Base-by-base conservation (phyloP, 495 filamentous ascomycete genomes). In the Sordaria brevicollis region DNA sequence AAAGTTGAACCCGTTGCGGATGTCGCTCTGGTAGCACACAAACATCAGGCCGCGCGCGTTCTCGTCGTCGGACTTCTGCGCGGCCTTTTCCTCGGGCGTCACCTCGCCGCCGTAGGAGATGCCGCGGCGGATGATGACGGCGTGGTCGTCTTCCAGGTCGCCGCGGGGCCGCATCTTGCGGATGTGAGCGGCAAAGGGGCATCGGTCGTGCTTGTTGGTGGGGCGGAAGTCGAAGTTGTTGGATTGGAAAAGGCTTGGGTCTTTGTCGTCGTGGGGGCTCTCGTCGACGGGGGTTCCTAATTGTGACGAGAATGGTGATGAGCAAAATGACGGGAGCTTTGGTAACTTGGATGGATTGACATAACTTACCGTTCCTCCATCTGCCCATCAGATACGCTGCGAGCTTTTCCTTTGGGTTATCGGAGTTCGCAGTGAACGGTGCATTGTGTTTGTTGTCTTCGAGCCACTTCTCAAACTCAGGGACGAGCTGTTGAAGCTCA, bases 1-100 rank as follows among this genome's bases (percentile, higher is more conserved):
- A 11, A 21, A 29, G 10, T 39, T 21, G 37, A 68, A 68, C 3
- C 35, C 67, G 25, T 29, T 29, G 37, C 35, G 35, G 37, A 68
- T 68, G 67, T 39, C 41, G 21, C 67, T 49, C 21, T 68, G 67
- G 67, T 68, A 68, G 67, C 67, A 68, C 37, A 39, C 67, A 15
- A 68, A 68, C 38, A 68, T 43, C 11, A 68, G 21, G 35, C 67
- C 67, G 38, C 67, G 67, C 35, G 15, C n/a, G 9, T 68, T 39
- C 21, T 21, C 38, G 5, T 43, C 35, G 13, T 33, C 11, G 10
- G 21, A 43, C 19, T 49, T 49, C 19, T 49, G 41, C 5, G 41
- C 41, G 19, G 41, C 19, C 41, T 21, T 49, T 49, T 49, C 41
- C 11, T 49, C 41, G 11, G 41, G 41, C 41, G 41, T 49, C 41